phyloP scores from a whole-genome alignment of 2,329 filamentous ascomycete species.

The Pseudocercospora vitis region DNA sequence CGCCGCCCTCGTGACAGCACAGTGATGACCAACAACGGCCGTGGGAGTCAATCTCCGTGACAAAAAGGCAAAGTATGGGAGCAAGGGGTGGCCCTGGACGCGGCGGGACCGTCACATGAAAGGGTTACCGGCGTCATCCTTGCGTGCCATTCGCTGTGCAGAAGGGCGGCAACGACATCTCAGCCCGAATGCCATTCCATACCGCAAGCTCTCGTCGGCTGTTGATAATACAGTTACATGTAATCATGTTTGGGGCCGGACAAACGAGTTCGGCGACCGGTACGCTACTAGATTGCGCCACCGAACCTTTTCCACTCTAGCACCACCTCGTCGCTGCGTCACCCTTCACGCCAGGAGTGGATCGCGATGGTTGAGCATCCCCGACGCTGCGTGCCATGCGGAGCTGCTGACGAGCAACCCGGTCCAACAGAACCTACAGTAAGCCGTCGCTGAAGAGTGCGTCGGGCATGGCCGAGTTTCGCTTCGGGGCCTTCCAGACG shows the following conservation, averaged over 20 bases:
- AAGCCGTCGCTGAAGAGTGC: not conserved
- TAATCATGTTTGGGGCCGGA: not conserved
- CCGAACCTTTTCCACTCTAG: slow-evolving; percentile 13
- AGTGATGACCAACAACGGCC: not conserved
- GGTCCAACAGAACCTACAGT: not conserved
- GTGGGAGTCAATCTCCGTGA: not conserved
- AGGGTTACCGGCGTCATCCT: not conserved
- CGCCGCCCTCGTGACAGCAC: slow-evolving; percentile 1
- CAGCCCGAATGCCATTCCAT: not conserved
- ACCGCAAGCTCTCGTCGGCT: too few species aligned
- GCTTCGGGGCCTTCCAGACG: not conserved
- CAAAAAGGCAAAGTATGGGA: not conserved
- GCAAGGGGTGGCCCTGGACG: too few species aligned
- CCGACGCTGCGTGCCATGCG: slow-evolving; percentile 11
- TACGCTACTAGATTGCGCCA: slow-evolving; percentile 5
- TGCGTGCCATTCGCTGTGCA: not conserved
- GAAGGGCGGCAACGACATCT: not conserved
- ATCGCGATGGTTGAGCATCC: slow-evolving; percentile 5
- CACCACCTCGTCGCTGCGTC: slow-evolving; percentile 13
- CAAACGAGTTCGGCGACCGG: slow-evolving; percentile 2
- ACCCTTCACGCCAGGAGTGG: slow-evolving; percentile 8
- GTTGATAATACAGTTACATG: not conserved
- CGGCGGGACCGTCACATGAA: not conserved
- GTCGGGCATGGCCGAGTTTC: slow-evolving; percentile 4
- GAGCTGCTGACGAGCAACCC: slow-evolving; percentile 9